These are phyloP conservation scores for Lanmaoa pseudosensibilis DNA, from an alignment of 768 basidiomycete genomes.

Conservation along the genomic window DNA sequence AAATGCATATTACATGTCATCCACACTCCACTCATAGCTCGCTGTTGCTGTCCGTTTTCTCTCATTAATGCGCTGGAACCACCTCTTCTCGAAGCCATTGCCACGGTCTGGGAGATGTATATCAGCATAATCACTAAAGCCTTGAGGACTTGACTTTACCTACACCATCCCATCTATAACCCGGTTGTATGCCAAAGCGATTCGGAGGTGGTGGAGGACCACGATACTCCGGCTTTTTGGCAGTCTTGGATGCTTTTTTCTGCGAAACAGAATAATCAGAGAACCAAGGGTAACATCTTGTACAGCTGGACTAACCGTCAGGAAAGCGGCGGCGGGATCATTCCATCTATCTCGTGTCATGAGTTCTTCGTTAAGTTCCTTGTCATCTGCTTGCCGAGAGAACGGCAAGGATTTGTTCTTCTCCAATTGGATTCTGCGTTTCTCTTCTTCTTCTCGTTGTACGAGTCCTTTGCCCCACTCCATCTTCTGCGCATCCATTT, in stretches of 20 bases:
- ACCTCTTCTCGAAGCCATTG: slow-evolving; percentile 92
- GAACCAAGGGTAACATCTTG: not conserved
- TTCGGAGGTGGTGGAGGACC: slow-evolving; percentile 93
- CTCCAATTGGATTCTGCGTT: slow-evolving; percentile 61
- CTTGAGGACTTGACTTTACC: slow-evolving; percentile 48
- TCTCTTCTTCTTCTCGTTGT: slow-evolving; percentile 80
- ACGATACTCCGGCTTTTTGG: slow-evolving; percentile 78
- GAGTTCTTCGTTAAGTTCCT: slow-evolving; percentile 80
- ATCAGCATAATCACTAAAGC: slow-evolving; percentile 2
- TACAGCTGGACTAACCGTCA: slow-evolving; percentile 59
- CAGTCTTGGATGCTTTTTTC: slow-evolving; percentile 76
- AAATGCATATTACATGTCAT: slow-evolving; percentile 73
- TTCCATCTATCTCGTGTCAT: slow-evolving; percentile 88
- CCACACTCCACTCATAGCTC: slow-evolving; percentile 83
- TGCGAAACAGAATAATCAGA: slow-evolving; percentile 31
- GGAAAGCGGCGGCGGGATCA: slow-evolving; percentile 94
- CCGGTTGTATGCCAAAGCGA: slow-evolving; percentile 92
- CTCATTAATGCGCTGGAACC: slow-evolving; percentile 82
- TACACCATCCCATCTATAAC: slow-evolving; percentile 98
- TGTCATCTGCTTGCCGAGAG: slow-evolving; percentile 80
- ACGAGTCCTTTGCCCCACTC: slow-evolving; percentile 98
- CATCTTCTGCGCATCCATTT: slow-evolving; percentile 89
- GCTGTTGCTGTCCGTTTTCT: slow-evolving; percentile 67
- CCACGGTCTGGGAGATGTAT: slow-evolving; percentile 64
- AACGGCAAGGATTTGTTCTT: slow-evolving; percentile 65